phyloP scores from a whole-genome alignment of 768 basidiomycete genomes.

The Rhizopogon rudus region DNA sequence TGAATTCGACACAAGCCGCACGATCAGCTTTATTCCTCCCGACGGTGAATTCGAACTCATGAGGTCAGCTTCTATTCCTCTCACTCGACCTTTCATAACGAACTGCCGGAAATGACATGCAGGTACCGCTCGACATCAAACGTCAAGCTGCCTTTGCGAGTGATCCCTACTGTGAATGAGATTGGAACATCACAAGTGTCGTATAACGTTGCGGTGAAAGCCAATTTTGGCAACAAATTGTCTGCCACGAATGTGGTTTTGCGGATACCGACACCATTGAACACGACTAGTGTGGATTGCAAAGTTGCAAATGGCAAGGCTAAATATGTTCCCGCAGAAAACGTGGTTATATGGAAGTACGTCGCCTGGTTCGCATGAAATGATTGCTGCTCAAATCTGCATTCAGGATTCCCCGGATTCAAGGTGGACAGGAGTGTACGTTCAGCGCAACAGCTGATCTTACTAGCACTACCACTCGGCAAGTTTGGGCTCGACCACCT shows the following conservation, averaged over 20 bases:
- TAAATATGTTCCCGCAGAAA: constrained; percentile 95
- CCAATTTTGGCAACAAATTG: constrained; percentile 88
- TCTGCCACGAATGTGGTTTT: constrained; percentile 90
- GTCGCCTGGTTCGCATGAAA: constrained; percentile 27
- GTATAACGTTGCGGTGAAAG: constrained; percentile 83
- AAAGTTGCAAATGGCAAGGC: constrained; percentile 93
- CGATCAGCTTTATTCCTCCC: constrained; percentile 96
- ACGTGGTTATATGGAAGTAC: constrained; percentile 97
- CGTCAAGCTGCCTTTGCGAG: constrained; percentile 86
- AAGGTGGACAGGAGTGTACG: constrained; percentile 89
- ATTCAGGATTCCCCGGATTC: constrained; percentile 84
- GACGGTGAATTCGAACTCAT: constrained; percentile 99
- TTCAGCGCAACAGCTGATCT: constrained; percentile 78
- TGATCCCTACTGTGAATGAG: constrained; percentile 91
- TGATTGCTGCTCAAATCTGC: constrained; percentile 1
- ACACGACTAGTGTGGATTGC: constrained; percentile 88
- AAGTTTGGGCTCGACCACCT: constrained; percentile 97
- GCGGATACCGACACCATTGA: constrained; percentile 93
- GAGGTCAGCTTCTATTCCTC: constrained; percentile 48
- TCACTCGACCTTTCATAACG: background rate
- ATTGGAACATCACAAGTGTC: constrained; percentile 89
- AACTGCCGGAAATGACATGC: constrained; percentile 1
- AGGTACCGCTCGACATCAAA: constrained; percentile 97
- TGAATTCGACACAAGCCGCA: constrained; percentile 90
- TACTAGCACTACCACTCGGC: constrained; percentile 85